These are phyloP conservation scores for Cucurbita ficifolia DNA, from an alignment of 306 rosid species.

Conservation along the genomic window DNA sequence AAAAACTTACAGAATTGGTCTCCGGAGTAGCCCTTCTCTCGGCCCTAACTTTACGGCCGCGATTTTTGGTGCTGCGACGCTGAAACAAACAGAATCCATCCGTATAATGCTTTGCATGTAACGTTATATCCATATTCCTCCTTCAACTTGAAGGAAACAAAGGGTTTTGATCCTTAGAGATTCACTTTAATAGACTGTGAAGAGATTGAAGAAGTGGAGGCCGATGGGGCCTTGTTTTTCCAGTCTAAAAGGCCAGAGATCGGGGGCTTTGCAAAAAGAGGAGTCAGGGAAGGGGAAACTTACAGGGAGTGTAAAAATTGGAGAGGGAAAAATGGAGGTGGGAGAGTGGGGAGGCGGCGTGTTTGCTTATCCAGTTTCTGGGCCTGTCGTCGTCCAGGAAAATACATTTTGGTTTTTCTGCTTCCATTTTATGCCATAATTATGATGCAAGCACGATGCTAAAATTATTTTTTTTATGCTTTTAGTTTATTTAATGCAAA, in stretches of 20 bases:
- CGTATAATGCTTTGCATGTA: slow-evolving; percentile 20
- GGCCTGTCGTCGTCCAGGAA: neutral
- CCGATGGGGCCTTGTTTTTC: neutral
- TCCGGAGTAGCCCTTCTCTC: slow-evolving; percentile 9
- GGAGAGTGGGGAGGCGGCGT: neutral
- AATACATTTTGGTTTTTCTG: no score
- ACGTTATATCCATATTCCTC: slow-evolving; percentile 25
- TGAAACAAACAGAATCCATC: slow-evolving; percentile 40
- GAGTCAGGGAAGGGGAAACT: neutral
- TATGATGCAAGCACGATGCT: no score
- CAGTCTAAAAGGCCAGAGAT: neutral
- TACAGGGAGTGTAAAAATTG: neutral
- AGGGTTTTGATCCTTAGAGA: slow-evolving; percentile 4
- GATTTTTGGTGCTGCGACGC: slow-evolving; percentile 3
- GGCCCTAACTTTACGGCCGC: slow-evolving; percentile 16
- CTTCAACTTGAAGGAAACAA: slow-evolving; percentile 5
- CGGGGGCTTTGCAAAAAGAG: neutral
- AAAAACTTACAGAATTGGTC: slow-evolving; percentile 5
- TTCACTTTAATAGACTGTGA: neutral
- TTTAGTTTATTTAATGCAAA: no score
- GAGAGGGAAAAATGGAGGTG: neutral
- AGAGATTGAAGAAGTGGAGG: neutral
- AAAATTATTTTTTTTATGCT: no score
- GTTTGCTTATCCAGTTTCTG: neutral
- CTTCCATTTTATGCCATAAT: no score